Conservation (phyloP, 257 asterid species). For the Solanum ossicruentum region DNA sequence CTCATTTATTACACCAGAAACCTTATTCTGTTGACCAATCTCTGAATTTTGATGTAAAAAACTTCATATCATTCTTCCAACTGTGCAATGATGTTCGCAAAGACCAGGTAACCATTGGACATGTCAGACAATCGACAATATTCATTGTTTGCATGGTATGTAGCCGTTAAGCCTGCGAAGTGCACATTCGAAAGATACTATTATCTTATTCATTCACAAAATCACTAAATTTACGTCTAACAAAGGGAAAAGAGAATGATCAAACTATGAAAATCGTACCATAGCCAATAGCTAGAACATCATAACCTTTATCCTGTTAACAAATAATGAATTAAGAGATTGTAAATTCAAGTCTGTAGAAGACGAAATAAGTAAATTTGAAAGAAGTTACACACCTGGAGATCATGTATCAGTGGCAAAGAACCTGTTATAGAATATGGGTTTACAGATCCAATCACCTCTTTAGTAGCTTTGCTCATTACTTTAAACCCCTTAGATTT, state of each 20-base stretch:
- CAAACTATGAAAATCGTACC: constrained; percentile 29
- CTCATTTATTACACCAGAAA: background rate
- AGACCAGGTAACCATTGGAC: constrained; percentile 78
- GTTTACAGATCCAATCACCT: constrained; percentile 75
- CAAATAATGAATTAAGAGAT: background rate
- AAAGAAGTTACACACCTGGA: constrained; percentile 45
- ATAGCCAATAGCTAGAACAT: constrained; percentile 86
- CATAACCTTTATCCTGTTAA: constrained; percentile 76
- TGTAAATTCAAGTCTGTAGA: background rate
- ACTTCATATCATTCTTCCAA: constrained; percentile 41
- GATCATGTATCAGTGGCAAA: constrained; percentile 81
- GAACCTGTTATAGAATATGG: constrained; percentile 94
- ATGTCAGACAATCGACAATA: constrained; percentile 84
- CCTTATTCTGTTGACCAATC: background rate
- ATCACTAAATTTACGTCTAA: background rate
- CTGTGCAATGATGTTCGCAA: constrained; percentile 61
- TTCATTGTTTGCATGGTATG: constrained; percentile 93
- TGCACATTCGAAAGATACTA: no score
- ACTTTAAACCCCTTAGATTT: constrained; percentile 76
- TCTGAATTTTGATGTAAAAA: background rate
- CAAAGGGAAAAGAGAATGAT: background rate
- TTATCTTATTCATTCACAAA: background rate
- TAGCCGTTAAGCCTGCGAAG: constrained; percentile 95
- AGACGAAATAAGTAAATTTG: background rate
- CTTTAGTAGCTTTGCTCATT: constrained; percentile 84